Evolutionary conservation across 495 filamentous ascomycete species (phyloP).

Genomic region (Xylaria flabelliformis): DNA sequence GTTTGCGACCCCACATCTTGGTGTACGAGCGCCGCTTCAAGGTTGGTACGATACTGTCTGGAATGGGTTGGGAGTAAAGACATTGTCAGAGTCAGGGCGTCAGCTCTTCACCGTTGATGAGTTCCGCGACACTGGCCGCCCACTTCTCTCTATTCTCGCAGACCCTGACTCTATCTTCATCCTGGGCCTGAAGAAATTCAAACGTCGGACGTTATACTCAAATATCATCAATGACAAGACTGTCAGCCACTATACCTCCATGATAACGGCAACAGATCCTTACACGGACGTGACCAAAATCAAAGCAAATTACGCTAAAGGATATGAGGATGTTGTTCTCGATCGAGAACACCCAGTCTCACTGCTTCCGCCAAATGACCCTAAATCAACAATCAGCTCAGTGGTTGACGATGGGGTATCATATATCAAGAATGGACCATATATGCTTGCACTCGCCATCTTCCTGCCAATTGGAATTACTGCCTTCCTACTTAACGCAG

Average conservation of each 20-base stretch:
- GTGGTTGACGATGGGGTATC: slow-evolving; percentile 23
- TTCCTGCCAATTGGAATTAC: slow-evolving; percentile 72
- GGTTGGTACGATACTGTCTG: slow-evolving; percentile 72
- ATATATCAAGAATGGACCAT: slow-evolving; percentile 56
- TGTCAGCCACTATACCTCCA: slow-evolving; percentile 81
- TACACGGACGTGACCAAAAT: slow-evolving; percentile 69
- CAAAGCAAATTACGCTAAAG: slow-evolving; percentile 72
- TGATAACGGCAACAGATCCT: slow-evolving; percentile 75
- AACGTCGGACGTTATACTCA: slow-evolving; percentile 74
- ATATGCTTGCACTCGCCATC: slow-evolving; percentile 66
- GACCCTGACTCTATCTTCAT: slow-evolving; percentile 89
- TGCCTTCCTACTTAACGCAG: slow-evolving; percentile 76
- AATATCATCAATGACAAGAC: slow-evolving; percentile 86
- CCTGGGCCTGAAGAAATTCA: slow-evolving; percentile 74
- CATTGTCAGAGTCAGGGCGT: slow-evolving; percentile 78
- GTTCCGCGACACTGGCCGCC: slow-evolving; percentile 80
- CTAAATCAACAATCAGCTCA: slow-evolving; percentile 34
- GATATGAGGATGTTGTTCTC: slow-evolving; percentile 78
- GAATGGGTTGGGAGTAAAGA: slow-evolving; percentile 81
- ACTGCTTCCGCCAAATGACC: slow-evolving; percentile 43
- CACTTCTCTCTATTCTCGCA: slow-evolving; percentile 79
- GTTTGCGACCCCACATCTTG: slow-evolving; percentile 89
- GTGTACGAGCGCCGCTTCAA: slow-evolving; percentile 75
- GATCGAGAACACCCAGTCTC: slow-evolving; percentile 69
- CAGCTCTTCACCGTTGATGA: slow-evolving; percentile 88